A percentile compares a stretch with the other conserved stretches of the same genome.
Evolutionary conservation across 2,329 filamentous ascomycete species (phyloP).

Genomic region (Raffaelea deltoideospora): DNA sequence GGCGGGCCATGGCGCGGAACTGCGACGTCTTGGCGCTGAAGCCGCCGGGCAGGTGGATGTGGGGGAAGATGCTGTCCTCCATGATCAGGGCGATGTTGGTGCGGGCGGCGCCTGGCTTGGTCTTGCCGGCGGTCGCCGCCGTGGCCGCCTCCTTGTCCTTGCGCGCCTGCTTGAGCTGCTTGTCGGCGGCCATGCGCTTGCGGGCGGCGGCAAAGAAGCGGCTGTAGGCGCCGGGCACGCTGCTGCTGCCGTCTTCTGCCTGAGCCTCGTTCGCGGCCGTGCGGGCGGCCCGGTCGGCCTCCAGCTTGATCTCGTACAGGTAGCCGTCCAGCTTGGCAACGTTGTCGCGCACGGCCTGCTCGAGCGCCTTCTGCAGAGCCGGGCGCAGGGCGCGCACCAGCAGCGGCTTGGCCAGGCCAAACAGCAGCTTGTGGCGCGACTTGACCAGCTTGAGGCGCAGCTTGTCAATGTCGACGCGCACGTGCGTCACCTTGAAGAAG

Average conservation of each 20-base stretch:
- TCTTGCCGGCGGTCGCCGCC: conserved; percentile 1
- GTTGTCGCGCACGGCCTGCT: conserved; percentile 77
- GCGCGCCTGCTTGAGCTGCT: conserved; percentile 54
- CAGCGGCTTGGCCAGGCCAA: conserved; percentile 73
- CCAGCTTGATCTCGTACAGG: conserved; percentile 63
- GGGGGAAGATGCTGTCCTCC: conserved; percentile 78
- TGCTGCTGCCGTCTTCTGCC: conserved; percentile 27
- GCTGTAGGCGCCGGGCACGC: conserved; percentile 63
- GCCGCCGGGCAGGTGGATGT: conserved; percentile 71
- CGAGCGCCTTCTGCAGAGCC: conserved; percentile 70
- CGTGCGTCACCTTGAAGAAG: conserved; percentile 90
- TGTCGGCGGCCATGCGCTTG: conserved; percentile 56
- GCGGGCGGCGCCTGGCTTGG: conserved; percentile 38
- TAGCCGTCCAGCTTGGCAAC: conserved; percentile 61
- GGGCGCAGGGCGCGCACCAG: conserved; percentile 74
- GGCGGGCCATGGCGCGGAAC: conserved; percentile 72
- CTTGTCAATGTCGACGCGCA: conserved; percentile 67
- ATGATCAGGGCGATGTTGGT: conserved; percentile 75
- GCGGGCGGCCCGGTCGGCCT: conserved; percentile 58
- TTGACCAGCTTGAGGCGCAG: conserved; percentile 83
- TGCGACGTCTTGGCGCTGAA: conserved; percentile 90
- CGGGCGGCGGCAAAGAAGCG: conserved; percentile 67
- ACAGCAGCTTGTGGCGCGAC: conserved; percentile 88
- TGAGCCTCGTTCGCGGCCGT: conserved; percentile 55
- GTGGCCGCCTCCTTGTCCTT: conserved; percentile 23